Conservation (phyloP, 1,139 yeast genomes). For the Pneumocystis jirovecii region DNA sequence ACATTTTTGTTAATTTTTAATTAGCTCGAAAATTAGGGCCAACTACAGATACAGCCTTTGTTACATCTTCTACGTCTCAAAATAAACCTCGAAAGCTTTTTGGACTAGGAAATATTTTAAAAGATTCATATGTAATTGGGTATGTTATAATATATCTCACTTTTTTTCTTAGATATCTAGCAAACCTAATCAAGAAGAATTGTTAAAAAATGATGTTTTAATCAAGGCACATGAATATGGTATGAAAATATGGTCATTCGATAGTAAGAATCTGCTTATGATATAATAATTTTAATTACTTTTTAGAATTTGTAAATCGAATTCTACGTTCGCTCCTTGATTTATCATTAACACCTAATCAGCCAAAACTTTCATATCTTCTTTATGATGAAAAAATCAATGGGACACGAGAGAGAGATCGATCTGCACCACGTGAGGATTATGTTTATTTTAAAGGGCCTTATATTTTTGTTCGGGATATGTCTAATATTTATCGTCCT, state of each 20-base stretch:
- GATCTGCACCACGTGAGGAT: conserved; percentile 70
- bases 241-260: conserved; percentile 77
- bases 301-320: conserved; percentile 41
- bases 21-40: not conserved
- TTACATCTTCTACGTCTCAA: not conserved
- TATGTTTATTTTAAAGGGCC: conserved; percentile 65
- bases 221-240: conserved; percentile 44
- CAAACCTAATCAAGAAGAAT: conserved; percentile 18
- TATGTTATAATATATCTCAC: not conserved
- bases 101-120: conserved; percentile 12
- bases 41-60: not conserved
- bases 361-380: conserved; percentile 39
- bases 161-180: not conserved
- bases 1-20: not conserved
- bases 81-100: not conserved
- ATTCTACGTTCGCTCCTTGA: conserved; percentile 63
- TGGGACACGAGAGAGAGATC: conserved; percentile 70
- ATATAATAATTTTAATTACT: not conserved
- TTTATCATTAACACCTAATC: conserved; percentile 10
- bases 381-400: conserved; percentile 79
- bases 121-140: not conserved
- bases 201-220: conserved; percentile 47
- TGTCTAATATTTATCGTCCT: conserved; percentile 66
- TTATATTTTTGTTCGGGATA: conserved; percentile 67
- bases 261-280: conserved; percentile 26